phyloP scores from a whole-genome alignment of 2,329 filamentous ascomycete species.

The Diaporthe citri region DNA sequence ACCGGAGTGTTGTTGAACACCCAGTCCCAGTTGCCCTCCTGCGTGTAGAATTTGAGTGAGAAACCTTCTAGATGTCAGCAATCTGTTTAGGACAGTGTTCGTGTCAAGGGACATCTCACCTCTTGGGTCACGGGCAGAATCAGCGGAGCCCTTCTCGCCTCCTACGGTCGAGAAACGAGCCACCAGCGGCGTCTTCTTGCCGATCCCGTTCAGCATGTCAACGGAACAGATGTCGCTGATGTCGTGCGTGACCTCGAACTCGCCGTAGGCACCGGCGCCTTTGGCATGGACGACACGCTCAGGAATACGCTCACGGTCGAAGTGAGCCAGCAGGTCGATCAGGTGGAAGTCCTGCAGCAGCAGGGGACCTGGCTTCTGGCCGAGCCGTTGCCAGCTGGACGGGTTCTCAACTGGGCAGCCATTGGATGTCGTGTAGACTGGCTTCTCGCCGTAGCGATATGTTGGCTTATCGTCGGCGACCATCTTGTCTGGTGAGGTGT shows the following conservation, averaged over 20 bases:
- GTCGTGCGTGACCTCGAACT: constrained; percentile 44
- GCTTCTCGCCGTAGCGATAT: constrained; percentile 68
- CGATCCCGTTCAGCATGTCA: constrained; percentile 18
- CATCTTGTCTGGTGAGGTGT: constrained; percentile 50
- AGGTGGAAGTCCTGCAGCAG: constrained; percentile 75
- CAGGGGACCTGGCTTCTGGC: constrained; percentile 64
- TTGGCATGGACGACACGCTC: constrained; percentile 47
- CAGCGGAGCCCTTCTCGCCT: constrained; percentile 78
- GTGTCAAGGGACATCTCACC: constrained; percentile 53
- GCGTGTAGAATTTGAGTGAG: constrained; percentile 79
- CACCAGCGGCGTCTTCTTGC: constrained; percentile 70
- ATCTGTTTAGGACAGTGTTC: not conserved
- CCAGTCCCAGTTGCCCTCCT: constrained; percentile 82
- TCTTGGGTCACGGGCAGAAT: constrained; percentile 82
- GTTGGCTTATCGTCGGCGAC: constrained; percentile 58
- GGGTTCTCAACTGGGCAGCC: constrained; percentile 69
- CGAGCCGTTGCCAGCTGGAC: constrained; percentile 61
- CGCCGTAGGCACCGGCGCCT: constrained; percentile 45
- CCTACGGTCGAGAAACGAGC: constrained; percentile 82
- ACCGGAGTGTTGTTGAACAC: constrained; percentile 83
- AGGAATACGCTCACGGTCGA: constrained; percentile 55
- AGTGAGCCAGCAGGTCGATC: constrained; percentile 70
- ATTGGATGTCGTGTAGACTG: constrained; percentile 71
- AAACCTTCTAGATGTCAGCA: constrained; percentile 58
- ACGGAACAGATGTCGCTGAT: constrained; percentile 39